Evolutionary conservation across 768 basidiomycete genomes (phyloP).

Genomic region (Mycena polygramma): DNA sequence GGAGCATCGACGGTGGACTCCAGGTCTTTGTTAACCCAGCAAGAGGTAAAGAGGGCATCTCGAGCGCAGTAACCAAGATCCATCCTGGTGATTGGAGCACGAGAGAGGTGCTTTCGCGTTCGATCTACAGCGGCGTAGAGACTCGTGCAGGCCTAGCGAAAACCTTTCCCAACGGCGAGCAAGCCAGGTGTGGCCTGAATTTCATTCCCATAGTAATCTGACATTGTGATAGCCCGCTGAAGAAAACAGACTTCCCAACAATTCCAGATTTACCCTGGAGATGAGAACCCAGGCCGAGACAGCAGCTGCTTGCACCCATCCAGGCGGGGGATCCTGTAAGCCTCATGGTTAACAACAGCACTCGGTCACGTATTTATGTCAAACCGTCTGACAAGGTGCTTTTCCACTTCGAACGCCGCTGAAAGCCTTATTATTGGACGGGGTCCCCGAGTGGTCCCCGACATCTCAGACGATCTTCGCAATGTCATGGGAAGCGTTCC

Average conservation of each 20-base stretch:
- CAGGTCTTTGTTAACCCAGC: no score
- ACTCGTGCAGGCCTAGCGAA: no score
- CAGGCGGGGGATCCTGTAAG: no score
- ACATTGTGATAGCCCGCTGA: slow-evolving; percentile 9
- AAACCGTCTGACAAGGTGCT: not conserved
- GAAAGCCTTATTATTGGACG: not conserved
- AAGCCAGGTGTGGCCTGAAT: slow-evolving; percentile 3
- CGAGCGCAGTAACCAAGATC: no score
- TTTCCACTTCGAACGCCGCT: not conserved
- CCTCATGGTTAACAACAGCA: no score
- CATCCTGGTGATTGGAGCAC: no score
- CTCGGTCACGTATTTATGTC: not conserved
- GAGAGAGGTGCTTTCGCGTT: no score
- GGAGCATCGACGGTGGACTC: no score
- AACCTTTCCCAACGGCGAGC: slow-evolving; percentile 9
- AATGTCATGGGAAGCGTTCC: no score
- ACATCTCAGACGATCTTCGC: not conserved
- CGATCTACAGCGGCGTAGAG: no score
- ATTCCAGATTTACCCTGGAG: not conserved
- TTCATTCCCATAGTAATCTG: slow-evolving; percentile 31
- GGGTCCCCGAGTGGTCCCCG: not conserved
- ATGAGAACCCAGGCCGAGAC: not conserved
- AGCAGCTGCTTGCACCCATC: not conserved
- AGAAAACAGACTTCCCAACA: not conserved
- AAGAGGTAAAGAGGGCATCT: no score